Base-by-base conservation (phyloP, 768 basidiomycete species). In the Boletus rex-veris region DNA sequence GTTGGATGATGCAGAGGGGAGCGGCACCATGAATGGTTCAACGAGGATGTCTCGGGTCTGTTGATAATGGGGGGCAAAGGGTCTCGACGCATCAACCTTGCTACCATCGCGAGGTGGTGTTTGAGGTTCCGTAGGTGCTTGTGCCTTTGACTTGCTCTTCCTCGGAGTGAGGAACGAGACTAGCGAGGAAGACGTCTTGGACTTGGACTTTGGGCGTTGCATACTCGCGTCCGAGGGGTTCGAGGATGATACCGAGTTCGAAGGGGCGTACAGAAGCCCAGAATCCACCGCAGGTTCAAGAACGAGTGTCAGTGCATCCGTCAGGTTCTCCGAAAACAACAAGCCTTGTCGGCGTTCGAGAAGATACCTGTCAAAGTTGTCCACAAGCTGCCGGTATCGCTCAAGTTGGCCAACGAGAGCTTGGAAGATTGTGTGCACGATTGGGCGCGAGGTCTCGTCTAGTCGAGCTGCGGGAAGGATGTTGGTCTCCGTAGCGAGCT, bases 281-380 rank as follows among this genome's bases (percentile, higher is more conserved):
- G 75, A 68, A 48, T 82, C 79, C 16, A 80, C 75, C 3, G 77
- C 74, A 21, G 88, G 69, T 53, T 93, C 87, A 50, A 93, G 73
- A 14, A 77, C 79, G 43, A 92, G 74, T 42, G 79, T 87, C 53
- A 98, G 75, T 4, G 95, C 95, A 62, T 98, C 96, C 7, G 85
- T 89, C 35, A 97, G 74, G 66, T 94, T 94, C 72, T 97, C 94
- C 4, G 88, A 88, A 70, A 96, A 97, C 16, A 96, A 72, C 9
- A 98, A 77, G 2, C 94, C 95, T 64, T 88, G 88, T 16, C 96
- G 81, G 35, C 96, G 81, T 71, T 98, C 92, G 2, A 83, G 69
- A 3, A 98, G 80, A 63, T 83, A 90, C 64, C 80, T 81, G 73
- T 98, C 93, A 64, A 98, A 97, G 43, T 86, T 74, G 19, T 86